phyloP scores from a whole-genome alignment of 2,329 filamentous ascomycete genomes.

The Chaetomiaceae sp. region DNA sequence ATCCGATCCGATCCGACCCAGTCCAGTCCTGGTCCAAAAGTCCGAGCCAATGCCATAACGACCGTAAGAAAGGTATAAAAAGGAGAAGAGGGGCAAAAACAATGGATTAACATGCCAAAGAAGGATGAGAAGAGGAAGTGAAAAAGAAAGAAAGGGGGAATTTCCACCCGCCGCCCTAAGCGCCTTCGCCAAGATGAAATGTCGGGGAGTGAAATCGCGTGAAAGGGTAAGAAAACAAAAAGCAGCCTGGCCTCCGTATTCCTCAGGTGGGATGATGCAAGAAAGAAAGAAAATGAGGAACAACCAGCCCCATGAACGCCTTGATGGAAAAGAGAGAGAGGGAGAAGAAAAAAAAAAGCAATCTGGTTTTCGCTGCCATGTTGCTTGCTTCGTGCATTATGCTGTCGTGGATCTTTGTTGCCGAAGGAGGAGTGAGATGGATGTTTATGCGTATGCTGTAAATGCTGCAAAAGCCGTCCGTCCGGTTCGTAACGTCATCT shows the following conservation, averaged over 20 bases:
- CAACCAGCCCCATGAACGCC: constrained; percentile 7
- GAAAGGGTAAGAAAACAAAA: not conserved
- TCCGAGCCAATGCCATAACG: constrained; percentile 1
- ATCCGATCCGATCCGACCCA: not conserved
- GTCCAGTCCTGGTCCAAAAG: not conserved
- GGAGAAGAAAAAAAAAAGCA: no score
- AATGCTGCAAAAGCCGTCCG: not conserved
- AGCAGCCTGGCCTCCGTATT: not conserved
- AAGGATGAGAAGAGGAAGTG: constrained; percentile 1
- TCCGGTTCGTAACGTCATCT: not conserved
- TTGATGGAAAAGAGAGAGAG: not conserved
- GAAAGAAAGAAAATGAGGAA: no score
- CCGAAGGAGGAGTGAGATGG: not conserved
- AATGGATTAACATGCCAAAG: not conserved
- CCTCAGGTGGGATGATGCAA: not conserved
- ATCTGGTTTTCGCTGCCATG: not conserved
- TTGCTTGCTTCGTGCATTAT: not conserved
- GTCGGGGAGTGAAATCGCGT: not conserved
- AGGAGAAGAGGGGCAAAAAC: not conserved
- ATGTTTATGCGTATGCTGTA: no score
- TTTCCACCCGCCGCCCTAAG: not conserved
- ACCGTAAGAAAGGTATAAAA: not conserved
- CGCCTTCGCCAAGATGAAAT: constrained; percentile 6
- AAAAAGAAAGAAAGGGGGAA: not conserved
- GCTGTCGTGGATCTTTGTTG: not conserved